phyloP scores from a whole-genome alignment of 495 filamentous ascomycete species.

The Bacidia gigantensis region DNA sequence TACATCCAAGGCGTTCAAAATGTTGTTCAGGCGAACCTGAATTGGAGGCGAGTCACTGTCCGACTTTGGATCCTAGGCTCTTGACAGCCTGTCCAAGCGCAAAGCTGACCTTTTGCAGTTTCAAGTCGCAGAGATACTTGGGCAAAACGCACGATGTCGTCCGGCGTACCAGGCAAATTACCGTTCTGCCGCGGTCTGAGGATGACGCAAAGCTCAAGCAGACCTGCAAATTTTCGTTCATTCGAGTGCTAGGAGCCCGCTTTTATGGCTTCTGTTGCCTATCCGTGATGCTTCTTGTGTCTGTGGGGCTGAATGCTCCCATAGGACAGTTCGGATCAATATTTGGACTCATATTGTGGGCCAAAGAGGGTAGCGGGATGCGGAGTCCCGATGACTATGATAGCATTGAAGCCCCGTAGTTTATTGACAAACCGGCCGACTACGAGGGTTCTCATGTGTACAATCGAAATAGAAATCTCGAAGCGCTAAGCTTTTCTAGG shows the following conservation, averaged over 20 bases:
- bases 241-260: background rate
- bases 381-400: no score
- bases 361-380: no score
- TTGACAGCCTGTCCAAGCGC: background rate
- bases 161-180: background rate
- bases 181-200: background rate
- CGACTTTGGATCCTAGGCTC: background rate
- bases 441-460: no score
- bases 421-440: no score
- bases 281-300: background rate
- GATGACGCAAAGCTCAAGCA: background rate
- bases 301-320: background rate
- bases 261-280: background rate
- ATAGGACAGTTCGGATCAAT: no score
- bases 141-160: background rate
- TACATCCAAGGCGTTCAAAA: constrained; percentile 25
- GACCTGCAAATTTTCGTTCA: background rate
- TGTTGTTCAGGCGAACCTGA: constrained; percentile 22
- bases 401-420: no score
- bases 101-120: background rate
- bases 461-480: no score
- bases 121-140: background rate
- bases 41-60: constrained; percentile 23
- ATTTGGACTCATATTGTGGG: no score
- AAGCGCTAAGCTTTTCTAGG: no score